phyloP scores from a whole-genome alignment of 805 yeast species.

The Wilhelminamyces savonicus region DNA sequence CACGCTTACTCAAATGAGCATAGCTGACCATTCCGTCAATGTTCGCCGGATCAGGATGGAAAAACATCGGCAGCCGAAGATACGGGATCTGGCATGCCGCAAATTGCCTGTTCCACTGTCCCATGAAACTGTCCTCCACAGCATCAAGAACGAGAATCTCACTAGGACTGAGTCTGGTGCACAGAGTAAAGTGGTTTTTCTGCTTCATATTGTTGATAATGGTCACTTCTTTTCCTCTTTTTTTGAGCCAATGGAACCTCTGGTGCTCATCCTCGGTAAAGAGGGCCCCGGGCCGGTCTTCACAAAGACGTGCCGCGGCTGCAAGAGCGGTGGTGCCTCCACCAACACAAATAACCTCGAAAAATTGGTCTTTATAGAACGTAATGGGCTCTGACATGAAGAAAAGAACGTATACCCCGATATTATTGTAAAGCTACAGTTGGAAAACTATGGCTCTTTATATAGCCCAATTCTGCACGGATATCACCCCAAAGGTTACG shows the following conservation, averaged over 20 bases:
- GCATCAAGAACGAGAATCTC: slow-evolving; percentile 35
- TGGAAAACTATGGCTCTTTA: too few relatives aligned
- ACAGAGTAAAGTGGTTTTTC: slow-evolving; percentile 9
- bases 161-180: slow-evolving; percentile 8
- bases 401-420: too few relatives aligned
- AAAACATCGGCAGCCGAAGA: slow-evolving; percentile 42
- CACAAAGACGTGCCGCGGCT: slow-evolving; percentile 35
- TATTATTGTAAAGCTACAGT: too few relatives aligned
- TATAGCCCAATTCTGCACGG: too few relatives aligned
- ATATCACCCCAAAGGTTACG: too few relatives aligned
- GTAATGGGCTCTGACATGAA: not conserved
- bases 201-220: slow-evolving; percentile 12
- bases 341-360: slow-evolving; percentile 36
- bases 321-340: slow-evolving; percentile 44
- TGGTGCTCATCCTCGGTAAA: slow-evolving; percentile 44
- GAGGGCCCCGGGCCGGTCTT: slow-evolving; percentile 35
- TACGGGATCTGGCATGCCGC: slow-evolving; percentile 34
- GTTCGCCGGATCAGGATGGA: slow-evolving; percentile 40
- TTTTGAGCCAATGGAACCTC: slow-evolving; percentile 39
- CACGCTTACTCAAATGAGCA: slow-evolving; percentile 26
- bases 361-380: slow-evolving; percentile 13
- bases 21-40: slow-evolving; percentile 38
- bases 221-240: slow-evolving; percentile 23
- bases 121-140: slow-evolving; percentile 24
- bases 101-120: slow-evolving; percentile 41